Evolutionary conservation across 305 asterid species (phyloP).

Genomic region (Plantago rigida): DNA sequence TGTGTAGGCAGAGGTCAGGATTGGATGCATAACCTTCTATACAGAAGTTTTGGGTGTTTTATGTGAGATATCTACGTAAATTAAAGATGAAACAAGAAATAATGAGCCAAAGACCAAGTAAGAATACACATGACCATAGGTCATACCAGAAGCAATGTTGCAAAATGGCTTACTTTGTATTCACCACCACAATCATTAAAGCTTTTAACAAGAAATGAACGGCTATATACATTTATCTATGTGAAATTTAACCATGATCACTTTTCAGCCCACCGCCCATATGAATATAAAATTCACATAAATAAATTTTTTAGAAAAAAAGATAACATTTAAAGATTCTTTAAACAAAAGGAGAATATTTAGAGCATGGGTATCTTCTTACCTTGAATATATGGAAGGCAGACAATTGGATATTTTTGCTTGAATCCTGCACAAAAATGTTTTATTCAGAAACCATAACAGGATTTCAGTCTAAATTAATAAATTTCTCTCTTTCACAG

Average conservation of each 20-base stretch:
- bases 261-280: background rate
- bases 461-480: constrained; percentile 3
- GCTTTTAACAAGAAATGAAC: background rate
- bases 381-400: constrained; percentile 98
- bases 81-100: background rate
- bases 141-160: too few relatives aligned
- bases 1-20: background rate
- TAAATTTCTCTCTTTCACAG: constrained; percentile 12
- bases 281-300: background rate
- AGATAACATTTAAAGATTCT: too few relatives aligned
- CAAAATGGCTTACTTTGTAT: background rate
- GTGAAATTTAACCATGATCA: background rate
- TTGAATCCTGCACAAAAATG: constrained; percentile 59
- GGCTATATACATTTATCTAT: background rate
- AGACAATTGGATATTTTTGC: constrained; percentile 86
- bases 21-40: background rate
- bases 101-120: background rate
- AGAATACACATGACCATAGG: too few relatives aligned
- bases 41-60: background rate
- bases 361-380: constrained; percentile 18
- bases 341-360: background rate
- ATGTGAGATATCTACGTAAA: background rate
- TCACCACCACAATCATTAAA: background rate
- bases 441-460: constrained; percentile 11
- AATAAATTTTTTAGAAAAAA: background rate